These are phyloP conservation scores for Fusarium fujikuroi DNA, from an alignment of 2,329 filamentous ascomycete species.

Conservation along the genomic window DNA sequence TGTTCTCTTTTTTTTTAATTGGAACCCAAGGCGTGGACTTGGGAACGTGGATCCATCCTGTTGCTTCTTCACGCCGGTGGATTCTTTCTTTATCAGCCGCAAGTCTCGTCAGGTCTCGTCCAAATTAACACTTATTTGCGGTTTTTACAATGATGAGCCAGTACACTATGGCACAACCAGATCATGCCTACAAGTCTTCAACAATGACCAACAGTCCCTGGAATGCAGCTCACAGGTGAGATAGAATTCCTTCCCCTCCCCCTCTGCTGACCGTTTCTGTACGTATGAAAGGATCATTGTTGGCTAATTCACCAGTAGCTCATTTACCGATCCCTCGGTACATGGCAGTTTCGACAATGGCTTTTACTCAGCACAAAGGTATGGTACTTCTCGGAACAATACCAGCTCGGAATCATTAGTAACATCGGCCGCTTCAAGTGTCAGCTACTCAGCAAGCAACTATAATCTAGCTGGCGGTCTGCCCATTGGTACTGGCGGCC, in stretches of 20 bases:
- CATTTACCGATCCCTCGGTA: conserved; percentile 47
- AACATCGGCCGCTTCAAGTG: conserved; percentile 54
- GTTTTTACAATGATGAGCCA: conserved; percentile 50
- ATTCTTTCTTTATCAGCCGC: conserved; percentile 47
- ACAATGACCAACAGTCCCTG: conserved; percentile 60
- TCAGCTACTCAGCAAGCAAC: conserved; percentile 54
- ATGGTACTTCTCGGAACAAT: conserved; percentile 42
- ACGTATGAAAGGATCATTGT: conserved; percentile 6
- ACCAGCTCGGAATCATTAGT: conserved; percentile 39
- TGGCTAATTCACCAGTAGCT: conserved; percentile 47
- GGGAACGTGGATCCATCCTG: conserved; percentile 15
- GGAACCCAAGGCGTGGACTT: conserved; percentile 41
- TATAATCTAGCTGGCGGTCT: conserved; percentile 45
- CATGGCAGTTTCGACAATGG: conserved; percentile 52
- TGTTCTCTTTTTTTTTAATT: conserved; percentile 39
- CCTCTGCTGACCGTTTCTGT: conserved; percentile 6
- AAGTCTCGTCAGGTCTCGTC: conserved; percentile 42
- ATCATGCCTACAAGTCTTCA: conserved; percentile 60
- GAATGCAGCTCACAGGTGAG: conserved; percentile 65
- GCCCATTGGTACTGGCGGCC: conserved; percentile 49
- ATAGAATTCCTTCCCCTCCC: conserved; percentile 23
- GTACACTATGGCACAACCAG: conserved; percentile 58
- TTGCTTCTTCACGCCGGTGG: conserved; percentile 43
- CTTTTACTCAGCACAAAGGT: conserved; percentile 54
- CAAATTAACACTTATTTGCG: conserved; percentile 40